Evolutionary conservation across 2,329 filamentous ascomycete species (phyloP), one percentile per base, ranked within the genome.

Genomic region (Trichoderma harzianum): DNA sequence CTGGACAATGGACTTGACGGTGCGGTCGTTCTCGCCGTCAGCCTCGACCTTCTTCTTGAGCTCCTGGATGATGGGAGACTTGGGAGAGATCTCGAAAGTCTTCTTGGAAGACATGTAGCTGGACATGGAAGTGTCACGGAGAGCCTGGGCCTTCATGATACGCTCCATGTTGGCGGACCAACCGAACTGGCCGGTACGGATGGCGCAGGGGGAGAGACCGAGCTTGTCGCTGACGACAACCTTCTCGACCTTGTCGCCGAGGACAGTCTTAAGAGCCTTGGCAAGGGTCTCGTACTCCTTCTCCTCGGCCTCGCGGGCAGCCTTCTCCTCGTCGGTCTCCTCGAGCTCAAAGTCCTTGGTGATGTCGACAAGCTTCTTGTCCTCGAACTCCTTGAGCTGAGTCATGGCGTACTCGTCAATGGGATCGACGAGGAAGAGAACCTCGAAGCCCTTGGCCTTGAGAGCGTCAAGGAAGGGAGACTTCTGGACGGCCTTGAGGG

Each of bases 81-180:
- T 95, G 84, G 96, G 96, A n/a, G 96, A 98, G 86, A 99, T 98
- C 89, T 99, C 96, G 78, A 99, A 98, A 36, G 96, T 99, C 94
- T 99, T 99, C 95, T 99, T 99, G 83, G 95, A 98, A 77, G 94
- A 97, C 96, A 99, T 99, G 93, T 99, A 99, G 79, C 94, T 97
- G 86, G 90, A 94, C 96, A 99, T 99, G 80, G 95, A 98, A 78
- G 96, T 99, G 88, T 99, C 96, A 87, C 96, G 96, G 81, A 99
- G 95, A 81, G 96, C 96, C 89, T 99, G 96, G 32, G 96, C 96
- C 92, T 99, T 99, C 96, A 99, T 99, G 91, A 99, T 99, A 89
- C 96, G 96, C 91, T 99, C 96, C 96, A 99, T 99, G 91, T 99
- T 99, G 83, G 96, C 96, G 72, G 95, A 98, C 96, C 96, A 99